Conservation (phyloP, 2,329 filamentous ascomycete genomes). For the Aspergillus ibericus region DNA sequence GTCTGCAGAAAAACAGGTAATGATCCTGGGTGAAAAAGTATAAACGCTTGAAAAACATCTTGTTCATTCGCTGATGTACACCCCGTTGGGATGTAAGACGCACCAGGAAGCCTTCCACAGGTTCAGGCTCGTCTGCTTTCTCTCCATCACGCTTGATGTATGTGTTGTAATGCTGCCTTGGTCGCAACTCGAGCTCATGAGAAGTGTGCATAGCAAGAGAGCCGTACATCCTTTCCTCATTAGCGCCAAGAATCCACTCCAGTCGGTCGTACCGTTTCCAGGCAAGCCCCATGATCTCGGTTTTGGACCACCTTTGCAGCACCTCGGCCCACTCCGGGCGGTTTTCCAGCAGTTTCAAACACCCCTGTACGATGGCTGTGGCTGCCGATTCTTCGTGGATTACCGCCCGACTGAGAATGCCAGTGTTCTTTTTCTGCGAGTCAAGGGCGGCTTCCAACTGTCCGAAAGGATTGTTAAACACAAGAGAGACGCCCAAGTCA, state of each 20-base stretch:
- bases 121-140: constrained; percentile 57
- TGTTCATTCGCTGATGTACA: constrained; percentile 57
- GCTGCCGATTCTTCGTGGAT: constrained; percentile 58
- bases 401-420: constrained; percentile 33
- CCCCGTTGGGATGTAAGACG: constrained; percentile 65
- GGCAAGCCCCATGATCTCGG: constrained; percentile 62
- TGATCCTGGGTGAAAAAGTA: constrained; percentile 67
- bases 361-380: constrained; percentile 56
- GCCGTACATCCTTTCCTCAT: constrained; percentile 69
- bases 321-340: constrained; percentile 61
- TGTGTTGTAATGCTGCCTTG: constrained; percentile 65
- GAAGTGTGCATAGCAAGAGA: constrained; percentile 66
- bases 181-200: constrained; percentile 65
- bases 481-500: constrained; percentile 60
- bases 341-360: constrained; percentile 59
- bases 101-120: constrained; percentile 66
- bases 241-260: constrained; percentile 66
- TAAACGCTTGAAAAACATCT: constrained; percentile 64
- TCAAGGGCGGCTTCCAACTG: constrained; percentile 41
- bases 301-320: constrained; percentile 58
- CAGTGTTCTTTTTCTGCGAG: constrained; percentile 48
- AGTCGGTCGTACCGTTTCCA: constrained; percentile 70
- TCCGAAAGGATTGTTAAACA: constrained; percentile 61
- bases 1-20: constrained; percentile 62
- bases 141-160: constrained; percentile 40